These are phyloP conservation scores for Xerocomus potaroensis DNA, from an alignment of 768 basidiomycete genomes.

Conservation along the genomic window DNA sequence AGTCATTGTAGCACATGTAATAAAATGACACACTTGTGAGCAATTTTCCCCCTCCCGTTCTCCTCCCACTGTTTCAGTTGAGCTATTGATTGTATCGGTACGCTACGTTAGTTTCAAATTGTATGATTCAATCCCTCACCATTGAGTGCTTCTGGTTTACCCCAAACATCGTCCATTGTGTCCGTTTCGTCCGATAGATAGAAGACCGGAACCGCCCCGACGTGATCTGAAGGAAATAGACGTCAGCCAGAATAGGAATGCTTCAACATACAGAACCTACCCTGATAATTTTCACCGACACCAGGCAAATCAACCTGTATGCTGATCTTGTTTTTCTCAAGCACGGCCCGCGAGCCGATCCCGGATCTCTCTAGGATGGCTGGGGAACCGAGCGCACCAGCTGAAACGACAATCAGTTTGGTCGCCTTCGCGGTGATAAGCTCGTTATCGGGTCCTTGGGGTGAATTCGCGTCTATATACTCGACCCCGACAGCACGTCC, in stretches of 20 bases:
- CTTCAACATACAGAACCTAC: conserved; percentile 8
- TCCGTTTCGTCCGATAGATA: conserved; percentile 39
- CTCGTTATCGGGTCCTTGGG: conserved; percentile 8
- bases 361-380: conserved; percentile 53
- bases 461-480: conserved; percentile 28
- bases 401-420: conserved; percentile 36
- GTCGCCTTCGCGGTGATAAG: conserved; percentile 24
- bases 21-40: conserved; percentile 45
- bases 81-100: conserved; percentile 12
- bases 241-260: background rate
- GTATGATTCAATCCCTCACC: conserved; percentile 33
- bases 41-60: conserved; percentile 42
- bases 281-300: conserved; percentile 41
- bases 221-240: conserved; percentile 25
- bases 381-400: conserved; percentile 42
- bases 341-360: conserved; percentile 32
- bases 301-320: conserved; percentile 36
- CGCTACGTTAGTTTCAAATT: background rate
- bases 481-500: conserved; percentile 37
- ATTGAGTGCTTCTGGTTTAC: conserved; percentile 30
- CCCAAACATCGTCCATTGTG: conserved; percentile 46
- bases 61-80: conserved; percentile 30
- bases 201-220: conserved; percentile 27
- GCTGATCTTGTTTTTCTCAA: conserved; percentile 27
- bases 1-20: background rate